phyloP scores from a whole-genome alignment of 208 protist species.

The Willaertia magna region DNA sequence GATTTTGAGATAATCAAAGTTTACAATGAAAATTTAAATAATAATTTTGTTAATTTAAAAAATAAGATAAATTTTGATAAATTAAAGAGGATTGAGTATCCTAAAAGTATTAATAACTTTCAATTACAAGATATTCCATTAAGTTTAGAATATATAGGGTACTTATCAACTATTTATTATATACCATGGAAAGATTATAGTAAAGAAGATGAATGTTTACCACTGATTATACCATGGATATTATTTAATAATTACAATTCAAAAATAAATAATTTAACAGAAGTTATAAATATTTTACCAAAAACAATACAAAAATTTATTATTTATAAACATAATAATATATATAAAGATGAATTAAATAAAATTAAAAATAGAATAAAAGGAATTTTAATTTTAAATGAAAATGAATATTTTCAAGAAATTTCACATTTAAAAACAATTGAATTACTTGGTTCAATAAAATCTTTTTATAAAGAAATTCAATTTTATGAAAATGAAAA shows the following conservation, averaged over 20 bases:
- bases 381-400: not conserved
- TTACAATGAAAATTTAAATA: not conserved
- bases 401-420: not conserved
- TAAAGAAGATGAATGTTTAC: not conserved
- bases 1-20: not conserved
- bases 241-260: not conserved
- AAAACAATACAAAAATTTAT: not conserved
- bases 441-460: not conserved
- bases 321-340: not conserved
- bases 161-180: not conserved
- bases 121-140: not conserved
- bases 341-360: too few species aligned
- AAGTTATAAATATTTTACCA: not conserved
- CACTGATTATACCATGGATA: not conserved
- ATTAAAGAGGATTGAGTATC: not conserved
- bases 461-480: not conserved
- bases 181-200: not conserved
- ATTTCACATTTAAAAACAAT: not conserved
- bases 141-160: not conserved
- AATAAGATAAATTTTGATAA: not conserved
- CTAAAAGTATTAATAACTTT: not conserved
- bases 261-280: not conserved
- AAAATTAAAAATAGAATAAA: not conserved
- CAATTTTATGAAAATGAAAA: not conserved
- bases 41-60: not conserved